A percentile compares a stretch with the other conserved stretches of the same genome.
phyloP scores from a whole-genome alignment of 305 asterid species.

The Galium porrigens region DNA sequence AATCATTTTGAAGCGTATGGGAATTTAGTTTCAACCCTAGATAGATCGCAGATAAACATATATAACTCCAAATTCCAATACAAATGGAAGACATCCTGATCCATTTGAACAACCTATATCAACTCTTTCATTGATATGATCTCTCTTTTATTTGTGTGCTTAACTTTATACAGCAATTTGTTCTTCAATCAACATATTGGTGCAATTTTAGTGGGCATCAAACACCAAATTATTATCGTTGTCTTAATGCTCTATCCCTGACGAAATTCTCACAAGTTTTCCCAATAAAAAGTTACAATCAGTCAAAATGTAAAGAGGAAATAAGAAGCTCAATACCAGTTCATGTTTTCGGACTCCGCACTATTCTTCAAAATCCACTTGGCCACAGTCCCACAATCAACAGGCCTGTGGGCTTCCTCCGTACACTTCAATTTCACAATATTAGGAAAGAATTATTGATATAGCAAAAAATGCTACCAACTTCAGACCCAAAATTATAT shows the following conservation, averaged over 20 bases:
- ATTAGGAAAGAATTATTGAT: not conserved
- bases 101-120: not conserved
- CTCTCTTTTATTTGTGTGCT: not conserved
- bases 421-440: slow-evolving; percentile 41
- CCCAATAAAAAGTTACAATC: not conserved
- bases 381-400: slow-evolving; percentile 83
- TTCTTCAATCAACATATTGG: not conserved
- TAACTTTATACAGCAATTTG: not conserved
- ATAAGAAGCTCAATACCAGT: slow-evolving; percentile 36
- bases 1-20: not conserved
- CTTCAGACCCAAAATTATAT: not conserved
- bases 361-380: slow-evolving; percentile 90
- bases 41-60: not conserved
- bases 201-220: not conserved
- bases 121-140: not conserved
- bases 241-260: not conserved
- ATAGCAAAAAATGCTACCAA: not conserved
- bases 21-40: not conserved
- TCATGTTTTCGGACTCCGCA: slow-evolving; percentile 91
- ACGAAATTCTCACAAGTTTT: not conserved
- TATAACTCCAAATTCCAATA: not conserved
- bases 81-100: not conserved
- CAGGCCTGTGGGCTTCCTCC: slow-evolving; percentile 94
- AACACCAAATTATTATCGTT: not conserved
- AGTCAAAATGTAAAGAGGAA: not conserved